These are phyloP conservation scores for Stereum hirsutum DNA, from an alignment of 1,284 basidiomycete species.

Conservation along the genomic window DNA sequence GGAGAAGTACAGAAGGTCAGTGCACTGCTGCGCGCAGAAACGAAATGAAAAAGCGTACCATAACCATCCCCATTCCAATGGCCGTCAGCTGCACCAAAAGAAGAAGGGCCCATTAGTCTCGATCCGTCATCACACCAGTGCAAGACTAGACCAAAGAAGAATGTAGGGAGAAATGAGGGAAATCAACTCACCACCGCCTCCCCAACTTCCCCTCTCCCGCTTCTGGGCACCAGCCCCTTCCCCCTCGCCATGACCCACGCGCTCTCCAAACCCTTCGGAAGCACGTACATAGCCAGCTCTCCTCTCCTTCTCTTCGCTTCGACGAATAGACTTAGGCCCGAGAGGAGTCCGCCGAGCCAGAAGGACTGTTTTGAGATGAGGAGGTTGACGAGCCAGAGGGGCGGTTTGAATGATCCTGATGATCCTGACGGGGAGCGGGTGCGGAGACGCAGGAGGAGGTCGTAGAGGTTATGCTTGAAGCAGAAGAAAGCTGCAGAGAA, in stretches of 20 bases:
- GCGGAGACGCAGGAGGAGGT: constrained; percentile 28
- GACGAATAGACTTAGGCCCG: constrained; percentile 76
- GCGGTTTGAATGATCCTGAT: constrained; percentile 10
- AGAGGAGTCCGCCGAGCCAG: constrained; percentile 69
- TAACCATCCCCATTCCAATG: constrained; percentile 85
- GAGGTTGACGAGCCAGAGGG: constrained; percentile 32
- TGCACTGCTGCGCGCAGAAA: background rate
- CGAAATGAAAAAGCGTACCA: constrained; percentile 41
- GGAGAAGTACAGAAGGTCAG: background rate
- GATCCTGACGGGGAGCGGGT: constrained; percentile 3
- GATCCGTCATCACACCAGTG: background rate
- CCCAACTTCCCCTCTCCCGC: constrained; percentile 67
- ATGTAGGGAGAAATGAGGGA: background rate
- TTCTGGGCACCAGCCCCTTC: constrained; percentile 69
- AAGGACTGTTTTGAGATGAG: constrained; percentile 66
- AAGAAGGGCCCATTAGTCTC: background rate
- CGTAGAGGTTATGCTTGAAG: constrained; percentile 54
- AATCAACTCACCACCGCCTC: constrained; percentile 46
- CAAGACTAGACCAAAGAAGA: background rate
- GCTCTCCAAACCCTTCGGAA: constrained; percentile 88
- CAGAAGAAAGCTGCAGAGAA: constrained; percentile 63
- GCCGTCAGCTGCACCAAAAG: constrained; percentile 45
- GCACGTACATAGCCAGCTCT: constrained; percentile 90
- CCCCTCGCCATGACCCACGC: constrained; percentile 78
- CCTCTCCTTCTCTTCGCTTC: constrained; percentile 79